Conservation (phyloP, 768 basidiomycete genomes). For the Naematelia encephala region DNA sequence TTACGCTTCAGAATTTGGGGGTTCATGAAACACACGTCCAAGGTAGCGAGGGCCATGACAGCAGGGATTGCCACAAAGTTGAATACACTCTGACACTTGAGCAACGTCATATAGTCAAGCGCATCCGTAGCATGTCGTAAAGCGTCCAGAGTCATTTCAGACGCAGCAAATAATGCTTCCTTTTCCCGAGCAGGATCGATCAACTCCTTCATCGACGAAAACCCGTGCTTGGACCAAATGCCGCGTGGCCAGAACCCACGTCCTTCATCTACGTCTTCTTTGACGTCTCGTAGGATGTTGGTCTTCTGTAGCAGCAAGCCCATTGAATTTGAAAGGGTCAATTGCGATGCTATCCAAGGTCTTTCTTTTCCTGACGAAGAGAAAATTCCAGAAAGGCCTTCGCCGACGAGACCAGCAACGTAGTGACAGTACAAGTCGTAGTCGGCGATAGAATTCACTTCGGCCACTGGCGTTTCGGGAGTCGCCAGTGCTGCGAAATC, state of each 20-base stretch:
- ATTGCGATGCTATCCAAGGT: slow-evolving; percentile 67
- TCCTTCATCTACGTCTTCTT: slow-evolving; percentile 79
- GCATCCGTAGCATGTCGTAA: slow-evolving; percentile 77
- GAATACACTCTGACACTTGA: slow-evolving; percentile 89
- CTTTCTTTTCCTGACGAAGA: slow-evolving; percentile 79
- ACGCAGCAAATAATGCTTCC: slow-evolving; percentile 75
- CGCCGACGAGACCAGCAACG: slow-evolving; percentile 95
- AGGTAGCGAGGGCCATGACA: slow-evolving; percentile 91
- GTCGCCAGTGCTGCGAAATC: slow-evolving; percentile 84
- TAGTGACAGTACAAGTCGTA: slow-evolving; percentile 99
- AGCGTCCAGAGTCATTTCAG: slow-evolving; percentile 84
- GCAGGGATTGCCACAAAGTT: slow-evolving; percentile 94
- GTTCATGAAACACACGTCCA: slow-evolving; percentile 92
- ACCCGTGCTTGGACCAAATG: slow-evolving; percentile 79
- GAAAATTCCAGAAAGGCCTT: slow-evolving; percentile 86
- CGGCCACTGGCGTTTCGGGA: slow-evolving; percentile 57
- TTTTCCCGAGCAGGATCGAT: slow-evolving; percentile 58
- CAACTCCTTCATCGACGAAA: slow-evolving; percentile 53
- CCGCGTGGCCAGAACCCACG: slow-evolving; percentile 93
- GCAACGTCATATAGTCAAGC: slow-evolving; percentile 79
- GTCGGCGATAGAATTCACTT: slow-evolving; percentile 70
- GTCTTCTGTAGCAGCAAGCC: slow-evolving; percentile 96
- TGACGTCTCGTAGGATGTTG: slow-evolving; percentile 93
- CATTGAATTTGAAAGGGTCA: slow-evolving; percentile 88
- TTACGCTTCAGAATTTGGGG: slow-evolving; percentile 75